Evolutionary conservation across 345 rosid species (phyloP).

Genomic region (Punica granatum): DNA sequence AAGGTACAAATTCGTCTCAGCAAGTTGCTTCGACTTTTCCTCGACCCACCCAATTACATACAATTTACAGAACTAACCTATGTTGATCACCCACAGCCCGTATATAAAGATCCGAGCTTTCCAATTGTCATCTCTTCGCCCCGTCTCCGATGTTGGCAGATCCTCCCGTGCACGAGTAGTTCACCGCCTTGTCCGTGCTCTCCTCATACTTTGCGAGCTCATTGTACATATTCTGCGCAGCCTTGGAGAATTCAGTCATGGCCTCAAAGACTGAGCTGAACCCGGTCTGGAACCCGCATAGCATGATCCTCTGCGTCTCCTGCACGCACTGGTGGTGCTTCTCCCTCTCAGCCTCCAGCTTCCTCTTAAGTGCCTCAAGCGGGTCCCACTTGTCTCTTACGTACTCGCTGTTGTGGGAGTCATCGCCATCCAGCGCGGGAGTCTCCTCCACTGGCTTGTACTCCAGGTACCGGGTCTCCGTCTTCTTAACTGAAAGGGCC

Average conservation of each 20-base stretch:
- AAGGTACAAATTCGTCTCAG: conserved; percentile 30
- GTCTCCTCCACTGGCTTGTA: conserved; percentile 30
- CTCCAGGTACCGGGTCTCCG: conserved; percentile 41
- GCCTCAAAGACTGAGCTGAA: conserved; percentile 42
- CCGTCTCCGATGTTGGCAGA: conserved; percentile 27
- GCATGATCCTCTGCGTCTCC: conserved; percentile 50
- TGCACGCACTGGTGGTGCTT: conserved; percentile 41
- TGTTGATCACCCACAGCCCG: neutral
- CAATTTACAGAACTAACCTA: conserved; percentile 14
- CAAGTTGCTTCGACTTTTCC: conserved; percentile 43
- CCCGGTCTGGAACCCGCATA: conserved; percentile 50
- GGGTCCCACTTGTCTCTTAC: conserved; percentile 36
- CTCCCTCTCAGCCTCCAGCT: conserved; percentile 44
- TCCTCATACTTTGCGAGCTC: conserved; percentile 32
- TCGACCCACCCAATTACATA: conserved; percentile 14
- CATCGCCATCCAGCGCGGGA: conserved; percentile 10
- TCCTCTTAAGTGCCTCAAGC: conserved; percentile 38
- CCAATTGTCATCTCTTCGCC: conserved; percentile 22
- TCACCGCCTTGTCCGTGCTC: conserved; percentile 20
- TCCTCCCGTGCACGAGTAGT: conserved; percentile 25
- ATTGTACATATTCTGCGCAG: conserved; percentile 43
- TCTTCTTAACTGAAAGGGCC: conserved; percentile 31
- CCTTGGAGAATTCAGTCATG: conserved; percentile 41
- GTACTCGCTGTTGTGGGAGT: conserved; percentile 19
- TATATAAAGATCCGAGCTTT: neutral